Percentiles rank a stretch among this genome's conserved stretches.
Evolutionary conservation across 2,329 filamentous ascomycete species (phyloP).

Genomic region (Ceratocystis harringtonii): DNA sequence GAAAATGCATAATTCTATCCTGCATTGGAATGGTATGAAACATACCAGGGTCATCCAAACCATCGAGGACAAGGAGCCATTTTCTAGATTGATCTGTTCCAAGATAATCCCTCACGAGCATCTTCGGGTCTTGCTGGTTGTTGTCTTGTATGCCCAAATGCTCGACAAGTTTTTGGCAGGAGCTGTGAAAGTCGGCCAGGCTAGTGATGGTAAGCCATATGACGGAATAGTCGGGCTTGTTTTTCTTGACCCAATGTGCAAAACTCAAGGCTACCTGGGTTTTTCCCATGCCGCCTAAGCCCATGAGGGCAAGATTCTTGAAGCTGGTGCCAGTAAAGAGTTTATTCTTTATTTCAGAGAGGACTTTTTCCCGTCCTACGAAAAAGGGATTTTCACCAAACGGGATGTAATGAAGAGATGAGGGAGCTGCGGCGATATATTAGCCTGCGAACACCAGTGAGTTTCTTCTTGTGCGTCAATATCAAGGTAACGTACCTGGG

Average conservation of each 20-base stretch:
- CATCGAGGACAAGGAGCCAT: constrained; percentile 22
- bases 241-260: neutral
- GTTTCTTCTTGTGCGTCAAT: too few species aligned
- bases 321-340: neutral
- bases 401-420: neutral
- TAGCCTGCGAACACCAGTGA: neutral
- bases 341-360: neutral
- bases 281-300: neutral
- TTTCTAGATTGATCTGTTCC: constrained; percentile 17
- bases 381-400: neutral
- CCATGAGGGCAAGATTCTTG: neutral
- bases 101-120: constrained; percentile 16
- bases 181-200: neutral
- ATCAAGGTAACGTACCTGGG: too few species aligned
- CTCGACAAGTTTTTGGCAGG: neutral
- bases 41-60: constrained; percentile 19
- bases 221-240: neutral
- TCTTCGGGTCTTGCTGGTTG: constrained; percentile 6
- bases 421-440: neutral
- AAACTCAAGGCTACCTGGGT: neutral
- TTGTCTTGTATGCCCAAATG: neutral
- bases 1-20: constrained; percentile 18
- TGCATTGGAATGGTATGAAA: neutral
- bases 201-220: constrained; percentile 1
- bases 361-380: neutral